phyloP scores from a whole-genome alignment of 2,329 filamentous ascomycete species.

The Cladobotryum mycophilum region DNA sequence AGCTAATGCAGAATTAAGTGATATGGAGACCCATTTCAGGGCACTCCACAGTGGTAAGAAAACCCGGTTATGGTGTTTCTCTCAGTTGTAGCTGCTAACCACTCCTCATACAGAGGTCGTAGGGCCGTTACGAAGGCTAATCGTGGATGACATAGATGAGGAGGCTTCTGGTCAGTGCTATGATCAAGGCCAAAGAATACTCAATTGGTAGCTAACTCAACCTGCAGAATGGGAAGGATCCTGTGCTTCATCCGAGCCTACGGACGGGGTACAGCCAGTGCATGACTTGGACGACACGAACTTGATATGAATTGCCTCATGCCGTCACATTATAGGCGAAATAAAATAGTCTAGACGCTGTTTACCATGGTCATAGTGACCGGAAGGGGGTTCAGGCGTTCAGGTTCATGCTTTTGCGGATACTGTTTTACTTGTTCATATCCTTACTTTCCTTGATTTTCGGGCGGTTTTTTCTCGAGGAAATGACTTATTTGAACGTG shows the following conservation, averaged over 20 bases:
- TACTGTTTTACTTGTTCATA: too few relatives aligned
- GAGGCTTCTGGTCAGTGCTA: conserved; percentile 51
- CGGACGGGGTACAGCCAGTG: conserved; percentile 42
- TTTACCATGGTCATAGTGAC: too few relatives aligned
- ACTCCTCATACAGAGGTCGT: conserved; percentile 29
- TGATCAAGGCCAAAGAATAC: not conserved
- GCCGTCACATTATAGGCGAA: too few relatives aligned
- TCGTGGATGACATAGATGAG: conserved; percentile 52
- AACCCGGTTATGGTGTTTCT: not conserved
- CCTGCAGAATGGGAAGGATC: conserved; percentile 49
- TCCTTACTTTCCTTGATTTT: too few relatives aligned
- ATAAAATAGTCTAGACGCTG: too few relatives aligned
- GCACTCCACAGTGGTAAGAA: conserved; percentile 23
- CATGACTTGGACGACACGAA: conserved; percentile 34
- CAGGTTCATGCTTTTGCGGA: too few relatives aligned
- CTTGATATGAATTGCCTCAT: conserved; percentile 15
- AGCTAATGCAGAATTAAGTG: conserved; percentile 23
- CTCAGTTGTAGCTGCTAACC: conserved; percentile 4
- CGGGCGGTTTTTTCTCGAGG: too few relatives aligned
- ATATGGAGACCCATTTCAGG: conserved; percentile 24
- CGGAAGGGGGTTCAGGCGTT: too few relatives aligned
- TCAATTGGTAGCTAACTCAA: conserved; percentile 10
- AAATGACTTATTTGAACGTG: too few relatives aligned
- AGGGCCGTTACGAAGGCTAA: conserved; percentile 45
- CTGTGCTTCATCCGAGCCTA: conserved; percentile 46